phyloP scores from a whole-genome alignment of 345 rosid genomes.

The Camelina sativa region DNA sequence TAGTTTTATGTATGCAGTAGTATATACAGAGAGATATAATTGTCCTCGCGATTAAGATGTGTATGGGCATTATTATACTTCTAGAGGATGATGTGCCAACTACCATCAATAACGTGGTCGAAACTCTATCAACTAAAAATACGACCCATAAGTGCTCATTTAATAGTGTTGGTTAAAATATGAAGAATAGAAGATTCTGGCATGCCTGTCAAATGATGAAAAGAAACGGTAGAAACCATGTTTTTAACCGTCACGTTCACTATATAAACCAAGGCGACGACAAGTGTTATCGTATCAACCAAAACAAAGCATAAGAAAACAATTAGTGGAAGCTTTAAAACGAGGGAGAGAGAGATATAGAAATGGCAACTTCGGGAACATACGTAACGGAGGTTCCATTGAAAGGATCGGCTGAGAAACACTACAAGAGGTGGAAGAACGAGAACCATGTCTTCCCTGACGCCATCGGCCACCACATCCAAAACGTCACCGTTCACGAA shows the following conservation, averaged over 20 bases:
- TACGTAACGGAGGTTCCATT: constrained; percentile 40
- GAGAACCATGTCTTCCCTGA: constrained; percentile 46
- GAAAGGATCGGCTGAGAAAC: constrained; percentile 38
- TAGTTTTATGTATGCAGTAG: too few species aligned
- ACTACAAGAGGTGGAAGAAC: constrained; percentile 41
- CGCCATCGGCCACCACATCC: constrained; percentile 41
- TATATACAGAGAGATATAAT: too few species aligned
- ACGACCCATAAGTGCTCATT: not conserved
- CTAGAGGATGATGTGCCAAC: not conserved
- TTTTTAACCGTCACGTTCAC: constrained; percentile 7
- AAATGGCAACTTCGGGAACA: constrained; percentile 46
- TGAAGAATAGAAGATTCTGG: constrained; percentile 1
- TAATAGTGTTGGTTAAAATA: not conserved
- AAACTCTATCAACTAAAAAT: not conserved
- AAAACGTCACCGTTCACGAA: constrained; percentile 39
- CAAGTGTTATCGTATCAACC: constrained; percentile 17
- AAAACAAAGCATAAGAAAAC: not conserved
- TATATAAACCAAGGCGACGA: constrained; percentile 24
- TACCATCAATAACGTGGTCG: constrained; percentile 16
- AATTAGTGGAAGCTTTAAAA: constrained; percentile 3
- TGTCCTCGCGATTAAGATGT: too few species aligned
- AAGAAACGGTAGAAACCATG: constrained; percentile 21
- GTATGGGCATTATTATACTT: not conserved
- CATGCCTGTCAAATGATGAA: constrained; percentile 24
- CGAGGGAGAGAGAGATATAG: not conserved